Evolutionary conservation across 1,284 basidiomycete species (phyloP).

Genomic region (Trametes polyzona): DNA sequence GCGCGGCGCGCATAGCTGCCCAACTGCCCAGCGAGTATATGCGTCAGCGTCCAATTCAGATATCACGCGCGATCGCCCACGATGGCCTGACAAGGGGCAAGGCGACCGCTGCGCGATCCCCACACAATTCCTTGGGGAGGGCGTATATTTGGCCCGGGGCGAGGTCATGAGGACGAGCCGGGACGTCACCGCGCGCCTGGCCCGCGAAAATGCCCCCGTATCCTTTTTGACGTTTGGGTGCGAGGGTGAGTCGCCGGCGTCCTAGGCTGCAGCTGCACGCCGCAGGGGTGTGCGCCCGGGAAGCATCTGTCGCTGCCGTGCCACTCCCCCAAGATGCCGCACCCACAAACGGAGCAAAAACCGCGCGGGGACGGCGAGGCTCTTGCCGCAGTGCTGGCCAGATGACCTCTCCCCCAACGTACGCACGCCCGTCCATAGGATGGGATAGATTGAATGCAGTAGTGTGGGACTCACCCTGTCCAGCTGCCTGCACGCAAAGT

Average conservation of each 20-base stretch:
- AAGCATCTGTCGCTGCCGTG: not conserved
- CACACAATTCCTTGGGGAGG: not conserved
- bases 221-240: not conserved
- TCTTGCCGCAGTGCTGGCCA: constrained; percentile 15
- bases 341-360: not conserved
- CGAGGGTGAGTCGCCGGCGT: not conserved
- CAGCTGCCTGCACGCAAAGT: constrained; percentile 86
- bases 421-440: not conserved
- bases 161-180: not conserved
- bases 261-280: not conserved
- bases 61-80: not conserved
- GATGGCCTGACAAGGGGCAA: too few species aligned
- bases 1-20: constrained; percentile 51
- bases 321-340: not conserved
- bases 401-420: constrained; percentile 11
- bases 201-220: not conserved
- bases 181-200: constrained; percentile 2
- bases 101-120: too few species aligned
- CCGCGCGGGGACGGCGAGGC: constrained; percentile 16
- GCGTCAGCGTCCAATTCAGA: not conserved
- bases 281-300: not conserved
- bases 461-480: constrained; percentile 60
- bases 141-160: constrained; percentile 3
- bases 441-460: not conserved
- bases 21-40: constrained; percentile 40